Evolutionary conservation across 441 rosid species (phyloP).

Genomic region (Populus hybrid): DNA sequence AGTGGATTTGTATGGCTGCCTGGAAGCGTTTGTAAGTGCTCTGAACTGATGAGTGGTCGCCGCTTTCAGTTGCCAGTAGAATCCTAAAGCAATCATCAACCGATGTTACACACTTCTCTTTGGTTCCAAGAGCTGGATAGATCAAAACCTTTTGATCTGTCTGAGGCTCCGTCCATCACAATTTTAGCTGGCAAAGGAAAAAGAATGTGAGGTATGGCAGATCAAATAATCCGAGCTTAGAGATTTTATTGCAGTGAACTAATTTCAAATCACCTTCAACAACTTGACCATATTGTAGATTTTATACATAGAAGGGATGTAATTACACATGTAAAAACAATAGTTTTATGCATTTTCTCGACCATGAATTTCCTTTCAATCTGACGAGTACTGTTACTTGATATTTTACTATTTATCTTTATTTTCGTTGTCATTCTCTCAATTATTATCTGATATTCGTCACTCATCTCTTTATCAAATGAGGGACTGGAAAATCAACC

Average conservation of each 20-base stretch:
- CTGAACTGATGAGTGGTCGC: not conserved
- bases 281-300: slow-evolving; percentile 58
- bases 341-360: too few species aligned
- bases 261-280: slow-evolving; percentile 52
- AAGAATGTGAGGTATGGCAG: not conserved
- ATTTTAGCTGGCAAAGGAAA: slow-evolving; percentile 51
- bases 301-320: too few species aligned
- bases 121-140: slow-evolving; percentile 79
- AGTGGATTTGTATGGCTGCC: not conserved
- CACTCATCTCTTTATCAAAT: too few species aligned
- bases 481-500: too few species aligned
- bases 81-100: too few species aligned
- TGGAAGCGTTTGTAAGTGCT: not conserved
- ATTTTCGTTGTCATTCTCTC: too few species aligned
- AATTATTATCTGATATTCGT: too few species aligned
- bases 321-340: too few species aligned
- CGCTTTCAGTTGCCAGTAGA: not conserved
- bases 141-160: slow-evolving; percentile 81
- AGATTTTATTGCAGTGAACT: not conserved
- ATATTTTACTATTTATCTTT: too few species aligned
- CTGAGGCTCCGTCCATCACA: slow-evolving; percentile 56
- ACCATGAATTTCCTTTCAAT: too few species aligned
- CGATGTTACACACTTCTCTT: slow-evolving; percentile 57
- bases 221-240: not conserved
- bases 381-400: too few species aligned